A percentile compares a stretch with the other conserved stretches of the same genome.
Conservation (phyloP, 495 filamentous ascomycete species). For the Cenococcum geophilum region DNA sequence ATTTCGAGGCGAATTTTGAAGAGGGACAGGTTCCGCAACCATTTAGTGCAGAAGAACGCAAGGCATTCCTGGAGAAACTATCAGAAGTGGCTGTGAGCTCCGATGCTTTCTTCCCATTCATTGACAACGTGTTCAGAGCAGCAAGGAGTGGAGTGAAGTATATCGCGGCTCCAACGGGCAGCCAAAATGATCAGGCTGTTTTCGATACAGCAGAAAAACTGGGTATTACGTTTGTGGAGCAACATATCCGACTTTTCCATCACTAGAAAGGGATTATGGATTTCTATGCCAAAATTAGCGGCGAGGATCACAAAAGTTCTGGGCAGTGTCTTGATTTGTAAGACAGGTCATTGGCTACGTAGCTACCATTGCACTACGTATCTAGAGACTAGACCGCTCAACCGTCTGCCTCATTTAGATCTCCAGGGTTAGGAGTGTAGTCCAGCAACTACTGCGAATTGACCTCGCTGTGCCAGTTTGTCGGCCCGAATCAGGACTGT, state of each 20-base stretch:
- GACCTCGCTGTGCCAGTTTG: too few relatives aligned
- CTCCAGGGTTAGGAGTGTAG: too few relatives aligned
- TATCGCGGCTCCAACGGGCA: conserved; percentile 85
- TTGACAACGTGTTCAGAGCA: conserved; percentile 92
- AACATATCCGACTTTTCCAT: conserved; percentile 81
- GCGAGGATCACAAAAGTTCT: too few relatives aligned
- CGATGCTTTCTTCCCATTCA: conserved; percentile 98
- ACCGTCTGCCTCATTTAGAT: too few relatives aligned
- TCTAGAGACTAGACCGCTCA: too few relatives aligned
- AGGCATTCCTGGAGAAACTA: conserved; percentile 74
- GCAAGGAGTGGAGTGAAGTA: conserved; percentile 87
- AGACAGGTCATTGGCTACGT: too few relatives aligned
- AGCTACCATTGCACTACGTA: too few relatives aligned
- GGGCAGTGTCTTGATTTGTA: too few relatives aligned
- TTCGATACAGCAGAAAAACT: conserved; percentile 91
- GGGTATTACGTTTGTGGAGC: conserved; percentile 85
- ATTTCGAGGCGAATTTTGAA: conserved; percentile 85
- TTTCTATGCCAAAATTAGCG: not conserved
- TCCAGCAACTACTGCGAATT: too few relatives aligned
- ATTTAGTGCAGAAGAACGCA: conserved; percentile 78
- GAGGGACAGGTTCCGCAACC: conserved; percentile 63
- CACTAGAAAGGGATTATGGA: conserved; percentile 48
- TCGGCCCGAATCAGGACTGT: too few relatives aligned
- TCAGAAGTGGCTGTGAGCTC: conserved; percentile 78
- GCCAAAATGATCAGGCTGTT: conserved; percentile 84